phyloP scores from a whole-genome alignment of 257 asterid genomes.

The Eucommia ulmoides region DNA sequence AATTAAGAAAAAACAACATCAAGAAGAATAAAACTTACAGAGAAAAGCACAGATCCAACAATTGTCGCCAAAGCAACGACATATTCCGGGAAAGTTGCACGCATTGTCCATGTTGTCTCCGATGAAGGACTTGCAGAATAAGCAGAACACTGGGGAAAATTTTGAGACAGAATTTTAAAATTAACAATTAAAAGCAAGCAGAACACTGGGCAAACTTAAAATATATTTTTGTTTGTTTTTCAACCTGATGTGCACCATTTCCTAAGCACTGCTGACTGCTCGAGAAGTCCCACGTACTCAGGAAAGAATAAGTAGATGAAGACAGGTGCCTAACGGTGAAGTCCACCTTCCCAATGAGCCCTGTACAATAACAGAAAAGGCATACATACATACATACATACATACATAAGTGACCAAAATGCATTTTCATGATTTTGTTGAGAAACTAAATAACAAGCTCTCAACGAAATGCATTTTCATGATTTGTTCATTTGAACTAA shows the following conservation, averaged over 20 bases:
- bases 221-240: conserved; percentile 1
- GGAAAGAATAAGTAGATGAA: conserved; percentile 56
- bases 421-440: not conserved
- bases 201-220: not conserved
- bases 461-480: not conserved
- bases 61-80: conserved; percentile 3
- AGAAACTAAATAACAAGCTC: not conserved
- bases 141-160: not conserved
- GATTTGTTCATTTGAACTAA: not conserved
- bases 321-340: conserved; percentile 94
- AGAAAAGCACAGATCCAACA: not conserved
- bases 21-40: not conserved
- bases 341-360: conserved; percentile 88
- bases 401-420: no score
- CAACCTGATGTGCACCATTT: conserved; percentile 59
- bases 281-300: conserved; percentile 46
- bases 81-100: conserved; percentile 1
- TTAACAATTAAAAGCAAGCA: not conserved
- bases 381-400: conserved; percentile 1
- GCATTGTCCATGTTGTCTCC: conserved; percentile 2
- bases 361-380: conserved; percentile 23
- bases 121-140: not conserved
- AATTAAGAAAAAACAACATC: not conserved
- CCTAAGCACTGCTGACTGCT: conserved; percentile 65
- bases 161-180: not conserved